Evolutionary conservation across 768 basidiomycete genomes (phyloP).

Genomic region (Hypholoma fasciculare): DNA sequence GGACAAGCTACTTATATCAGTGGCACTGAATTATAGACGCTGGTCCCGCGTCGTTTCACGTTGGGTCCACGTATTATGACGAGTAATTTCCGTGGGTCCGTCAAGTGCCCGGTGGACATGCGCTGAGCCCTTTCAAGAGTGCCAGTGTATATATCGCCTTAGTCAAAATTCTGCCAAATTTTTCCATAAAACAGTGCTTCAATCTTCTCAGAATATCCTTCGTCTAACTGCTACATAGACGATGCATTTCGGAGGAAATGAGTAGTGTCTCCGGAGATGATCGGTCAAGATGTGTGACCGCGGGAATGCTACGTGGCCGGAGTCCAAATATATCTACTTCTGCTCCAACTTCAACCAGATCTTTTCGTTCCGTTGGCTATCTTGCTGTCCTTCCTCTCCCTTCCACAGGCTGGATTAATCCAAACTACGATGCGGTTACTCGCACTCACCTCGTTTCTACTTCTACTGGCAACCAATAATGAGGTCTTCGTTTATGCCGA

Average conservation of each 20-base stretch:
- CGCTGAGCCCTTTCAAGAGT: neutral
- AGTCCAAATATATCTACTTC: conserved; percentile 13
- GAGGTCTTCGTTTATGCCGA: conserved; percentile 25
- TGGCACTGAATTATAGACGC: neutral
- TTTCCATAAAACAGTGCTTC: neutral
- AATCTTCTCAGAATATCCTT: neutral
- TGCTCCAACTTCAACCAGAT: conserved; percentile 8
- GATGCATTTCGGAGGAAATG: neutral
- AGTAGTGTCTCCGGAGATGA: neutral
- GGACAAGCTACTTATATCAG: too few relatives aligned
- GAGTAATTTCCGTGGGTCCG: neutral
- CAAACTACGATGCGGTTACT: conserved; percentile 33
- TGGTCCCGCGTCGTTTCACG: neutral
- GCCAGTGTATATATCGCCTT: too few relatives aligned
- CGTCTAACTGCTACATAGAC: neutral
- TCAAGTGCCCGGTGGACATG: neutral
- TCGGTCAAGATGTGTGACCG: conserved; percentile 12
- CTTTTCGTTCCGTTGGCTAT: neutral
- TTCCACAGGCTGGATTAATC: conserved; percentile 7
- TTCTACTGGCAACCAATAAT: conserved; percentile 21
- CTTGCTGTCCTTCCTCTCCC: conserved; percentile 1
- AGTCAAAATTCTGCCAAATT: too few relatives aligned
- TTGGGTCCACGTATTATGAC: neutral
- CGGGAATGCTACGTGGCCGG: conserved; percentile 24
- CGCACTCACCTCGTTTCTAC: conserved; percentile 32